Base-by-base conservation (phyloP, 805 yeast genomes). In the Teunomyces aglyptinius region DNA sequence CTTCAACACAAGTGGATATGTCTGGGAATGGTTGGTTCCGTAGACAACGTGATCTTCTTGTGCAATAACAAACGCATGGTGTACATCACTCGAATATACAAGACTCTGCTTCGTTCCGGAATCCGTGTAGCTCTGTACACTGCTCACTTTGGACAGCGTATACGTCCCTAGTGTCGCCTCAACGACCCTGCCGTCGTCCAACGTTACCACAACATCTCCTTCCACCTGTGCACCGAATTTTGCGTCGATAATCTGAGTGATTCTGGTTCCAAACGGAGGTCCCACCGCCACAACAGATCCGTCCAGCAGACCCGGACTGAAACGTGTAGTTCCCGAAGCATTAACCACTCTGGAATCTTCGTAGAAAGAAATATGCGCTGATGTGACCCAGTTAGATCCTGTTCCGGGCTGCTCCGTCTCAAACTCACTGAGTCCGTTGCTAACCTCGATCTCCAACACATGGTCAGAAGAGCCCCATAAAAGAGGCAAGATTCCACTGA, bases 401-500 rank as follows among this genome's bases (percentile, higher is more conserved):
- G 59, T 55, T 5, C 49, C 50, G 2, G 42, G 42, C 16, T 12
- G 15, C n/a, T 39, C 42, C 2, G 3, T 4, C 3, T 12, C 10
- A 5, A 49, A 28, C 46, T 74, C 78, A 46, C 69, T 76, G 7
- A 75, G 45, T 41, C 85, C 82, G 56, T 82, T 80, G 3, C 78
- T 68, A 13, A 86, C 66, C 51, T 75, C 80, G 40, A 87, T 65
- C 41, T 68, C 70, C 12, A 66, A 47, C 4, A 77, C 41, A n/a
- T 51, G 50, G 12, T 70, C 65, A n/a, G 64, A 49, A 22, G 54
- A 44, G 8, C 49, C 50, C 90, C 91, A 86, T 26, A 89, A 61
- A n/a, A 68, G 60, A 2, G 96, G 94, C 48, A 89, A 65, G 50
- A 82, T 73, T 0, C 86, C 81, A 8, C 92, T 78, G 40, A 89